Evolutionary conservation across 495 filamentous ascomycete genomes (phyloP).

Genomic region (Podospora bellae-mahoneyi): DNA sequence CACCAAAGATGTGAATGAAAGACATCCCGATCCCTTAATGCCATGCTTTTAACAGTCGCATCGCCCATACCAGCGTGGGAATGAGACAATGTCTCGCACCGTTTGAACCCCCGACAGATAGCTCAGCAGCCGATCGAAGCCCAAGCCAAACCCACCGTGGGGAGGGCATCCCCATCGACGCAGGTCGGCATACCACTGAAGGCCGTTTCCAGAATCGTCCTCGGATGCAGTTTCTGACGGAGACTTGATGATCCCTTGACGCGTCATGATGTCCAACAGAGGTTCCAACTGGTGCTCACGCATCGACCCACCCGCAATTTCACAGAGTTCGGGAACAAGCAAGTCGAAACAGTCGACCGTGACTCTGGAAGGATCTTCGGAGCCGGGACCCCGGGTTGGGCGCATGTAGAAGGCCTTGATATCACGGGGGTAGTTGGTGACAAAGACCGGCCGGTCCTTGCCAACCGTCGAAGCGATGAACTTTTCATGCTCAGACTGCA

Average conservation of each 20-base stretch:
- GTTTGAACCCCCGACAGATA: conserved; percentile 83
- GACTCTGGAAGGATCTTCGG: conserved; percentile 28
- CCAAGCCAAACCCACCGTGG: conserved; percentile 94
- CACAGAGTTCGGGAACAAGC: conserved; percentile 81
- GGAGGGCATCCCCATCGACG: conserved; percentile 89
- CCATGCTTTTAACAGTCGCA: conserved; percentile 70
- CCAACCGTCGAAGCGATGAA: conserved; percentile 74
- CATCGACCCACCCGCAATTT: conserved; percentile 88
- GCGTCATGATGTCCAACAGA: conserved; percentile 69
- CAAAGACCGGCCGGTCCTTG: conserved; percentile 70
- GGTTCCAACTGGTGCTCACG: conserved; percentile 79
- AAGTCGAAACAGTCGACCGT: conserved; percentile 97
- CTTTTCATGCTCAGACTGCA: conserved; percentile 91
- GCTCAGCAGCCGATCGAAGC: conserved; percentile 84
- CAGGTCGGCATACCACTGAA: conserved; percentile 94
- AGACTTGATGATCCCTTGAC: conserved; percentile 23
- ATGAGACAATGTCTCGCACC: conserved; percentile 81
- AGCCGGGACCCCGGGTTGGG: conserved; percentile 44
- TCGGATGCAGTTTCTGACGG: conserved; percentile 15
- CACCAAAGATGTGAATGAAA: conserved; percentile 15
- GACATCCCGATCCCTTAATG: conserved; percentile 8
- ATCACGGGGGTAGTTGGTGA: conserved; percentile 82
- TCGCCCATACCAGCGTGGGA: conserved; percentile 85
- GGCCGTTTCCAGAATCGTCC: conserved; percentile 25
- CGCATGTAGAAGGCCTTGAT: conserved; percentile 98